A percentile compares a stretch with the other conserved stretches of the same genome.
Conservation (phyloP, 306 rosid genomes). For the Cicer pinnatifidum region DNA sequence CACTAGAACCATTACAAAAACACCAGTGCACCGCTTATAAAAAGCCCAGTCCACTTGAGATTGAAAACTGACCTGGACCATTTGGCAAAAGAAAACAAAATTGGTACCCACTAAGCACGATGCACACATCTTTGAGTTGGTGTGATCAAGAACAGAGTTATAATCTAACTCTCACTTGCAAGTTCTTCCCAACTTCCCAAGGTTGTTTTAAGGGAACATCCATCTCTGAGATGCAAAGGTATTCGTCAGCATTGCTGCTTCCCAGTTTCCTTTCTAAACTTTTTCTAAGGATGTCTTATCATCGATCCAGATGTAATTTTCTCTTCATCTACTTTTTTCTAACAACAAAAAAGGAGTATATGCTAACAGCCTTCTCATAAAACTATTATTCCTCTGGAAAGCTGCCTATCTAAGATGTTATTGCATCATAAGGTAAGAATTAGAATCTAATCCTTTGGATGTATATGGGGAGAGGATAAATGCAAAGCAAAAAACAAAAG, state of each 20-base stretch:
- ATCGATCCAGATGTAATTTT: neutral
- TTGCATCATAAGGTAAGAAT: constrained; percentile 1
- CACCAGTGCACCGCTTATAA: no score
- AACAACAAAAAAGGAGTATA: neutral
- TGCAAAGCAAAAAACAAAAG: constrained; percentile 4
- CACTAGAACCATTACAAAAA: no score
- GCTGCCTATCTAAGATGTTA: constrained; percentile 23
- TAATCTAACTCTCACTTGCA: neutral
- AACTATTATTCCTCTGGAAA: constrained; percentile 11
- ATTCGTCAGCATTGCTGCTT: constrained; percentile 14
- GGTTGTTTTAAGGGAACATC: constrained; percentile 16
- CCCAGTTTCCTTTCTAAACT: constrained; percentile 13
- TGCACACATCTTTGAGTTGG: neutral
- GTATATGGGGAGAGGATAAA: constrained; percentile 6
- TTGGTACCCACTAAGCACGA: neutral
- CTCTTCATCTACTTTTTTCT: neutral
- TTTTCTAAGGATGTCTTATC: neutral
- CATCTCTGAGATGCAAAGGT: constrained; percentile 24
- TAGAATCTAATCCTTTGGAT: constrained; percentile 10
- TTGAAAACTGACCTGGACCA: no score
- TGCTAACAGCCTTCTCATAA: neutral
- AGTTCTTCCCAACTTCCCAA: constrained; percentile 17
- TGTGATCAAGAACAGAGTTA: constrained; percentile 2
- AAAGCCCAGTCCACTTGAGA: no score
- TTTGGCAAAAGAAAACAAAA: no score